Evolutionary conservation across 1,284 basidiomycete genomes (phyloP), one percentile per base, ranked within the genome.

Genomic region (Neonothopanus nambi): DNA sequence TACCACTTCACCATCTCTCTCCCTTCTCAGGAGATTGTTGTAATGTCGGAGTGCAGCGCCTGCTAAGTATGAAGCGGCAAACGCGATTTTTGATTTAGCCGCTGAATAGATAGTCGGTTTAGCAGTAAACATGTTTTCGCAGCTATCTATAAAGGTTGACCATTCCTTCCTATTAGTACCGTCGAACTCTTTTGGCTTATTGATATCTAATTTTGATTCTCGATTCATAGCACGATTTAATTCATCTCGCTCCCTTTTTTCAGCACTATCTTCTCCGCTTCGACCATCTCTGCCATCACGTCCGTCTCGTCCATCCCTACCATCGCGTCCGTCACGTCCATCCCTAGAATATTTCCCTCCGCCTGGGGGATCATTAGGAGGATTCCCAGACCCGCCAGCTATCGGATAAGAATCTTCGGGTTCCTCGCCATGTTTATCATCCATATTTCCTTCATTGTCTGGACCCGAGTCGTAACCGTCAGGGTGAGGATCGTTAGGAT

Each of bases 201-300:
- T 43, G 8, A 51, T 36, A 3, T 51, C 50, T 21, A 51, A 17
- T 17, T 51, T 51, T 5, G 50, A 43, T 44, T 51, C 30, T 37
- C 20, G 9, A 12, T 42, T 23, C 2, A 38, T 11, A 2, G 47
- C 35, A 2, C 46, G 4, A 13, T 36, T 30, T n/a, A 48, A 37
- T 37, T 35, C 33, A 13, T 48, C 46, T 20, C 41, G 6, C 20
- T 42, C 41, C n/a, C 41, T 42, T 23, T 24, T 21, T 42, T 42
- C 41, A 33, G 24, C 6, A 33, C 30, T 35, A 17, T 3, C 20
- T 35, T 47, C n/a, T 40, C 38, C 4, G 20, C 20, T 9, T 5
- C 13, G 6, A 21, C 7, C 6, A 7, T 42, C 41, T 42, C 41
- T 20, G 12, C 41, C 41, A 23, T 42, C 41, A 5, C 20, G 41